Evolutionary conservation across 495 filamentous ascomycete genomes (phyloP).

Genomic region (Hypoxylon rickii): DNA sequence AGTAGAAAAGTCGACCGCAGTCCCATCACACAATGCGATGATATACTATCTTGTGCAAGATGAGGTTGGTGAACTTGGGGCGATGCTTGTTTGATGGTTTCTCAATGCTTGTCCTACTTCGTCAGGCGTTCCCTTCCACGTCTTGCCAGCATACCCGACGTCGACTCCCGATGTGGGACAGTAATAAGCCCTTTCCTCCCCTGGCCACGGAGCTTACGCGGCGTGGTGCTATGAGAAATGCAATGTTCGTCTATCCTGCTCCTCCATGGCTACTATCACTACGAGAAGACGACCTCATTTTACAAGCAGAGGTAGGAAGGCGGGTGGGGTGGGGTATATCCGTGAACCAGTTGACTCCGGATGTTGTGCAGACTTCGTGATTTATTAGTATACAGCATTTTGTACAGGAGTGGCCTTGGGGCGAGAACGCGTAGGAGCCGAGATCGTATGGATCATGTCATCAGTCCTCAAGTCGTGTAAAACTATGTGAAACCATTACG

Average conservation of each 20-base stretch:
- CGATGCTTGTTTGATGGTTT: not conserved
- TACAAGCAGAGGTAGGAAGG: too few species aligned
- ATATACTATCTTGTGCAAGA: too few species aligned
- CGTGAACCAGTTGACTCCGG: conserved; percentile 1
- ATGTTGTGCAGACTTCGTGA: conserved; percentile 16
- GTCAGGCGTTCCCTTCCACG: not conserved
- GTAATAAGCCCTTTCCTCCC: not conserved
- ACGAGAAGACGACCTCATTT: too few species aligned
- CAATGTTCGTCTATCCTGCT: too few species aligned
- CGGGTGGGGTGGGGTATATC: conserved; percentile 18
- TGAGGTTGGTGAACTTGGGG: not conserved
- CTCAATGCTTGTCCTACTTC: conserved; percentile 7
- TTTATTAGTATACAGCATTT: conserved; percentile 24
- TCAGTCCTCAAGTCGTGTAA: not conserved
- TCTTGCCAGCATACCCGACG: conserved; percentile 9
- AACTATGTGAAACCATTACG: not conserved
- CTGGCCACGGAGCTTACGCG: conserved; percentile 17
- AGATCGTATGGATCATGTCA: conserved; percentile 5
- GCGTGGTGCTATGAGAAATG: too few species aligned
- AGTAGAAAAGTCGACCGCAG: conserved; percentile 1
- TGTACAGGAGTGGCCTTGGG: conserved; percentile 4
- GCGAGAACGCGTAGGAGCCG: not conserved
- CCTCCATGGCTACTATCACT: too few species aligned
- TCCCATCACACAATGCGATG: too few species aligned
- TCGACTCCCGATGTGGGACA: conserved; percentile 14